Base-by-base conservation (phyloP, 164 flowering plant genomes). In the Magnolia officinalis region DNA sequence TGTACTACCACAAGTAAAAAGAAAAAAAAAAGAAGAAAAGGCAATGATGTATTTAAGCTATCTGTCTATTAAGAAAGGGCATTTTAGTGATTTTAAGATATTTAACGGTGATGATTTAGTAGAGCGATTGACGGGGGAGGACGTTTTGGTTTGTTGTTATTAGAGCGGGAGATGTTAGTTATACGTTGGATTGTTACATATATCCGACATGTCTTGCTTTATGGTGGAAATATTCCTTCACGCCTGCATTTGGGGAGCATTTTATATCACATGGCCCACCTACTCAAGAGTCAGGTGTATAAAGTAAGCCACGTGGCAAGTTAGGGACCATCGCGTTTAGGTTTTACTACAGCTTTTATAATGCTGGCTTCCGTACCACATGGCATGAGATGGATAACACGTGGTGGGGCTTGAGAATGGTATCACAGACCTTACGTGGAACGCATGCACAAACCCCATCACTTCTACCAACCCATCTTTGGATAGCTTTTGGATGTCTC, bases 171-270 rank as follows among this genome's bases (percentile, higher is more conserved):
- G 6, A 37, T 37, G 0, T 37, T 5, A 37, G 45, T 37, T 3
- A 37, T 37, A 0, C 45, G 18, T 18, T 4, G 21, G 67, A 19
- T 18, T 67, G 70, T 61, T 50, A 2, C 21, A 1, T 71, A 50
- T 64, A 49, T 67, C 80, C 67, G 73, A 72, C 80, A 78, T 78
- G 80, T 78, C 76, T 26, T 68, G 67, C 19, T 11, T 59, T 31
- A 66, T 72, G 75, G 66, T 45, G 71, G 71, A 74, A 65, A 72
- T 71, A 79, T 79, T 70, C 78, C 18, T 51, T 74, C 8, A 26
- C 70, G 68, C 68, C 69, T 9, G 29, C 26, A n/a, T 52, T 51
- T 65, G 18, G 51, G 37, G 50, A 29, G 50, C 37, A 68, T 68
- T 14, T 29, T 14, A 6, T n/a, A 64, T n/a, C 50, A 13, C 37